phyloP scores from a whole-genome alignment of 129 eudicot species.

The Solidago caesia region DNA sequence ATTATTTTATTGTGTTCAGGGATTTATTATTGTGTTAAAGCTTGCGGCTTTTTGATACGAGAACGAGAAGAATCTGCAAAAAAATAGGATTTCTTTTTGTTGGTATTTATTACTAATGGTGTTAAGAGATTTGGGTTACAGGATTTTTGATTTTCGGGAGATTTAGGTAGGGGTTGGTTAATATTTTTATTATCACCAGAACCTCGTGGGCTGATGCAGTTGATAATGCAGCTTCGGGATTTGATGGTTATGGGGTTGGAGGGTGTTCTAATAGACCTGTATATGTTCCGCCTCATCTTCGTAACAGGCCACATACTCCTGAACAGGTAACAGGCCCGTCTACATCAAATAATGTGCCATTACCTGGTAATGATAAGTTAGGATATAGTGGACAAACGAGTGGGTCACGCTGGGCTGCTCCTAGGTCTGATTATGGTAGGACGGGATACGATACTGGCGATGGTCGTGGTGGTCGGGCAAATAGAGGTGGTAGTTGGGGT shows the following conservation, averaged over 20 bases:
- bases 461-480: constrained; percentile 48
- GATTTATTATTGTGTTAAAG: constrained; percentile 23
- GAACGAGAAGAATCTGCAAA: no score
- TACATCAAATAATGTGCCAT: constrained; percentile 41
- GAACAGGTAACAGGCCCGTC: no score
- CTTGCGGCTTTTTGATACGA: no score
- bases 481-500: constrained; percentile 61
- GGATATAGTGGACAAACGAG: constrained; percentile 40
- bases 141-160: neutral
- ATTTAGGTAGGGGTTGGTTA: neutral
- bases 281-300: no score
- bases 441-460: constrained; percentile 42
- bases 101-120: constrained; percentile 21
- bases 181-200: constrained; percentile 38
- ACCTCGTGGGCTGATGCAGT: constrained; percentile 92
- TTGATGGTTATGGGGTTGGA: constrained; percentile 44
- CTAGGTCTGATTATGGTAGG: constrained; percentile 51
- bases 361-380: constrained; percentile 43
- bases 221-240: constrained; percentile 66
- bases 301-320: no score
- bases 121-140: constrained; percentile 26
- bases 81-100: constrained; percentile 6
- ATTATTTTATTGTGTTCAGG: constrained; percentile 23
- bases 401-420: constrained; percentile 53
- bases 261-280: no score